Evolutionary conservation across 768 basidiomycete genomes (phyloP).

Genomic region (Cyathus striatus): DNA sequence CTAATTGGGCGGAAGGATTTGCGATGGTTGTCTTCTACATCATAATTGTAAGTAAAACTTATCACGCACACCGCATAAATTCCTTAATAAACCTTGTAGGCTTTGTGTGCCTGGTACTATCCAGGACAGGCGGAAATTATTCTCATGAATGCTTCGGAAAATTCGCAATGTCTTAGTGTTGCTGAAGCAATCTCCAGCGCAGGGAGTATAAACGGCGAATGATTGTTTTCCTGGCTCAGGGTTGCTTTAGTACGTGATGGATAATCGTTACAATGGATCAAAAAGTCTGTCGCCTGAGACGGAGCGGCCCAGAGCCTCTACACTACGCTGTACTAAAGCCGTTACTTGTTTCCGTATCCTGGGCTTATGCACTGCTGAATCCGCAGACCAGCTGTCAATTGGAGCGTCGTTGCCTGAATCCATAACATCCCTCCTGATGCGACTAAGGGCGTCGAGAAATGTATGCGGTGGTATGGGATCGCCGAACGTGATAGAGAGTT

Average conservation of each 20-base stretch:
- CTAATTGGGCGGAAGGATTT: slow-evolving; percentile 74
- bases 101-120: slow-evolving; percentile 66
- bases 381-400: too few relatives aligned
- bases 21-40: slow-evolving; percentile 63
- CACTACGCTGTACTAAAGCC: slow-evolving; percentile 43
- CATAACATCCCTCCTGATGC: too few relatives aligned
- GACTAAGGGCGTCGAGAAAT: slow-evolving; percentile 19
- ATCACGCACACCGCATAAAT: slow-evolving; percentile 1
- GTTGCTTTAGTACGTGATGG: too few relatives aligned
- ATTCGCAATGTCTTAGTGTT: too few relatives aligned
- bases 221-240: too few relatives aligned
- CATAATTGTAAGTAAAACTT: slow-evolving; percentile 45
- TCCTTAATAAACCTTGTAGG: slow-evolving; percentile 29
- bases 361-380: slow-evolving; percentile 20
- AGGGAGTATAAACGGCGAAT: too few relatives aligned
- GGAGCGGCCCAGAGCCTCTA: slow-evolving; percentile 47
- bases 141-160: slow-evolving; percentile 38
- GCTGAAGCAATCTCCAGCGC: slow-evolving; percentile 29
- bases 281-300: too few relatives aligned
- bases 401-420: too few relatives aligned
- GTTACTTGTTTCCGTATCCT: slow-evolving; percentile 50
- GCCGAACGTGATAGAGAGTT: slow-evolving; percentile 77
- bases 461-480: slow-evolving; percentile 52
- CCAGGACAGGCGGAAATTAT: slow-evolving; percentile 46
- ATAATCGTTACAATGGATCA: too few relatives aligned